phyloP scores from a whole-genome alignment of 2,329 filamentous ascomycete species.

The Diaporthe citri region DNA sequence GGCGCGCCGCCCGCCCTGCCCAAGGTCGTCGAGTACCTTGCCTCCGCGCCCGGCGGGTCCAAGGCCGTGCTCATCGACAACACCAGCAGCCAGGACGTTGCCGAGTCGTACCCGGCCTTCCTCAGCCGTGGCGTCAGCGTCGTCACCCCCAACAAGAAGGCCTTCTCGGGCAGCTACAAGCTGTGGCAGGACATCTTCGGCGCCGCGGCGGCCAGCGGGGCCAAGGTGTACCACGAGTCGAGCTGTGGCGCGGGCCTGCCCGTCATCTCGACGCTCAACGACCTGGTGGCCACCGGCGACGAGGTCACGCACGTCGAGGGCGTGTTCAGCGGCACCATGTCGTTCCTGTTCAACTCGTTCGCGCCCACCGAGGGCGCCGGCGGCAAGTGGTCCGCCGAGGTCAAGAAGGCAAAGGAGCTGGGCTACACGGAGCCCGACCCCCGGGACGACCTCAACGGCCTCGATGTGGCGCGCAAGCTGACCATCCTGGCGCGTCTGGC shows the following conservation, averaged over 20 bases:
- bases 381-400: constrained; percentile 90
- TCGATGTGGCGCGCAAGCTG: constrained; percentile 94
- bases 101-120: constrained; percentile 84
- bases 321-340: constrained; percentile 98
- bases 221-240: constrained; percentile 94
- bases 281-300: constrained; percentile 95
- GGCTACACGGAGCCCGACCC: constrained; percentile 94
- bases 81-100: constrained; percentile 90
- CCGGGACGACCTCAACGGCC: constrained; percentile 86
- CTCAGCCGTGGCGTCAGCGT: constrained; percentile 87
- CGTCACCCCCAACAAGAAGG: constrained; percentile 98
- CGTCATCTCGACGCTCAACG: constrained; percentile 92
- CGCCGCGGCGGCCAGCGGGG: constrained; percentile 76
- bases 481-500: constrained; percentile 92
- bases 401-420: constrained; percentile 90
- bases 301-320: constrained; percentile 93
- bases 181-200: constrained; percentile 91
- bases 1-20: constrained; percentile 72
- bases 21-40: constrained; percentile 82
- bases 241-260: constrained; percentile 94
- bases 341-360: constrained; percentile 98
- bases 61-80: constrained; percentile 93
- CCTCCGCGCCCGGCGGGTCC: constrained; percentile 72
- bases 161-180: constrained; percentile 84
- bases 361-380: constrained; percentile 82